Evolutionary conservation across 2,329 filamentous ascomycete genomes (phyloP).

Genomic region (Pezicula radicicola): DNA sequence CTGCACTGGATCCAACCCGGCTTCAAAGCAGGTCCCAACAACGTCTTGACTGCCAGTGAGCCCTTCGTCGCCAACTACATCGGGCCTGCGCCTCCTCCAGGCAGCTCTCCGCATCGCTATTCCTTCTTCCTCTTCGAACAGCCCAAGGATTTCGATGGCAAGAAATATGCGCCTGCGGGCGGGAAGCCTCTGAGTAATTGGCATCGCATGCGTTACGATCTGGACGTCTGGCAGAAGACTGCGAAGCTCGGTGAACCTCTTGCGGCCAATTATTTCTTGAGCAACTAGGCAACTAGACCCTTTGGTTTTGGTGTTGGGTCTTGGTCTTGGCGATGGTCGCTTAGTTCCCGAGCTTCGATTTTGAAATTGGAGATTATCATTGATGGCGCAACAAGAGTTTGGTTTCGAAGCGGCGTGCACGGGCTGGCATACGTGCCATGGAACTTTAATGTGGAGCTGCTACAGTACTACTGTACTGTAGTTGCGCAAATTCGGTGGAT

Average conservation of each 20-base stretch:
- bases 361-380: too few species aligned
- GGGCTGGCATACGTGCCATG: too few species aligned
- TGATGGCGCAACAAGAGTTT: too few species aligned
- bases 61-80: constrained; percentile 37
- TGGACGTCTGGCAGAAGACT: constrained; percentile 36
- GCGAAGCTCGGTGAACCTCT: constrained; percentile 29
- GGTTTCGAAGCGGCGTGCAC: too few species aligned
- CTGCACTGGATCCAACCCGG: constrained; percentile 46
- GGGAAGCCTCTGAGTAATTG: constrained; percentile 32
- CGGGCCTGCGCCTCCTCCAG: constrained; percentile 42
- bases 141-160: constrained; percentile 34
- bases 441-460: too few species aligned
- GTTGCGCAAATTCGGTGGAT: too few species aligned
- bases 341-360: too few species aligned
- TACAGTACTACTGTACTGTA: too few species aligned
- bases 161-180: constrained; percentile 29
- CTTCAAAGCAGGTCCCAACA: neutral
- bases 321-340: too few species aligned
- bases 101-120: constrained; percentile 45
- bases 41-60: neutral
- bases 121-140: constrained; percentile 47
- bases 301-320: too few species aligned
- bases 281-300: too few species aligned
- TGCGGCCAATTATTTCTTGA: constrained; percentile 36
- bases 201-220: constrained; percentile 38